Percentiles rank a stretch among this genome's conserved stretches.
These are phyloP conservation scores for Botrytis hyacinthi DNA, from an alignment of 2,329 filamentous ascomycete species.

Conservation along the genomic window DNA sequence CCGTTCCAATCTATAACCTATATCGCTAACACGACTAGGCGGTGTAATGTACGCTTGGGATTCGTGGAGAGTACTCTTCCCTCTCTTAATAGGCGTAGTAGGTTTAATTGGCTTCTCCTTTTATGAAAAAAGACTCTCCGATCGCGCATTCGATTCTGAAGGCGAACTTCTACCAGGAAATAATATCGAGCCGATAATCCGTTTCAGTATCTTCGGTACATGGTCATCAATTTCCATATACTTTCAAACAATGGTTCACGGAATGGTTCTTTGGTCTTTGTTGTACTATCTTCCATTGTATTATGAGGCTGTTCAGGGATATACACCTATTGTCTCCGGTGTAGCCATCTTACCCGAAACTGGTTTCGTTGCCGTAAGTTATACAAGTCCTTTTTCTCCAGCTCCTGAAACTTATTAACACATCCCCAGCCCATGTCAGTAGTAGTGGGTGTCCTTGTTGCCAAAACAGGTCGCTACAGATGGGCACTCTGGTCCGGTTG, in stretches of 20 bases:
- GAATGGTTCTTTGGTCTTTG: slow-evolving; percentile 53
- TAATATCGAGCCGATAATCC: slow-evolving; percentile 41
- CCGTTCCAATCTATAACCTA: not conserved
- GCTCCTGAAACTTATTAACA: slow-evolving; percentile 49
- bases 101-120: slow-evolving; percentile 52
- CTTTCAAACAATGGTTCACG: slow-evolving; percentile 55
- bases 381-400: not conserved
- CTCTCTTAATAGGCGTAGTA: slow-evolving; percentile 53
- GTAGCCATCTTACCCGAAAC: slow-evolving; percentile 58
- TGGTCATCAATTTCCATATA: slow-evolving; percentile 51
- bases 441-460: slow-evolving; percentile 53
- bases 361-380: slow-evolving; percentile 56
- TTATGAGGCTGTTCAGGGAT: slow-evolving; percentile 53
- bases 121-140: slow-evolving; percentile 46
- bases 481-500: slow-evolving; percentile 57
- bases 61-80: slow-evolving; percentile 60
- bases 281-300: slow-evolving; percentile 56
- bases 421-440: slow-evolving; percentile 50
- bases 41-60: slow-evolving; percentile 65
- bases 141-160: slow-evolving; percentile 31
- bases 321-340: slow-evolving; percentile 52
- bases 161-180: slow-evolving; percentile 29
- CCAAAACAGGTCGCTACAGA: slow-evolving; percentile 57
- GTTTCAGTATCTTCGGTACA: slow-evolving; percentile 45
- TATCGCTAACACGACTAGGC: slow-evolving; percentile 33